Conservation (phyloP, 1,139 yeast species). For the Blastobotrys apis region DNA sequence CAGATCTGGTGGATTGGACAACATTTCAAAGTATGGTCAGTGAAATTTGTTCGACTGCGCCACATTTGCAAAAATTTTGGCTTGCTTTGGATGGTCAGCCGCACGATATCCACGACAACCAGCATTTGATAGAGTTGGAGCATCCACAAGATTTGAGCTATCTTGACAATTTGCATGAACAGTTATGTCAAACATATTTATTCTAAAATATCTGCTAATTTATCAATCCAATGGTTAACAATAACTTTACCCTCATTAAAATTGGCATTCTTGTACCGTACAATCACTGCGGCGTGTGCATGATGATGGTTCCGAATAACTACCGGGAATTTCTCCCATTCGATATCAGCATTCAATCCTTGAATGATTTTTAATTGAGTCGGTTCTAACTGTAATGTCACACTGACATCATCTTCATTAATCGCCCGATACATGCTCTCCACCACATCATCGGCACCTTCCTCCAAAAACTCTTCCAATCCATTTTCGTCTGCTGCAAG, state of each 20-base stretch:
- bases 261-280: conserved; percentile 48
- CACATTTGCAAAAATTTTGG: not conserved
- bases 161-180: conserved; percentile 4
- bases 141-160: not conserved
- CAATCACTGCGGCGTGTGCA: conserved; percentile 80
- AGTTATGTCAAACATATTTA: conserved; percentile 2
- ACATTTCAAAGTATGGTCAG: not conserved
- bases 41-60: not conserved
- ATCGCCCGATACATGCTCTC: conserved; percentile 34
- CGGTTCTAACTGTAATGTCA: conserved; percentile 18
- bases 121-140: not conserved
- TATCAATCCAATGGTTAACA: conserved; percentile 57
- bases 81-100: not conserved
- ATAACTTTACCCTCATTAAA: conserved; percentile 67
- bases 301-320: conserved; percentile 60
- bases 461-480: conserved; percentile 36
- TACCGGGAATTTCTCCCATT: conserved; percentile 70
- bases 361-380: conserved; percentile 51
- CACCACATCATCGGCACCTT: conserved; percentile 53
- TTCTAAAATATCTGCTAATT: not conserved
- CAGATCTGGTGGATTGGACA: not conserved
- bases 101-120: too few species aligned
- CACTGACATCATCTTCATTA: conserved; percentile 5
- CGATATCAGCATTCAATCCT: conserved; percentile 52
- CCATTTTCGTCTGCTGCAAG: conserved; percentile 19